Evolutionary conservation across 805 yeast species (phyloP), one percentile per base, ranked within the genome.

Genomic region (Yarrowia porcina): DNA sequence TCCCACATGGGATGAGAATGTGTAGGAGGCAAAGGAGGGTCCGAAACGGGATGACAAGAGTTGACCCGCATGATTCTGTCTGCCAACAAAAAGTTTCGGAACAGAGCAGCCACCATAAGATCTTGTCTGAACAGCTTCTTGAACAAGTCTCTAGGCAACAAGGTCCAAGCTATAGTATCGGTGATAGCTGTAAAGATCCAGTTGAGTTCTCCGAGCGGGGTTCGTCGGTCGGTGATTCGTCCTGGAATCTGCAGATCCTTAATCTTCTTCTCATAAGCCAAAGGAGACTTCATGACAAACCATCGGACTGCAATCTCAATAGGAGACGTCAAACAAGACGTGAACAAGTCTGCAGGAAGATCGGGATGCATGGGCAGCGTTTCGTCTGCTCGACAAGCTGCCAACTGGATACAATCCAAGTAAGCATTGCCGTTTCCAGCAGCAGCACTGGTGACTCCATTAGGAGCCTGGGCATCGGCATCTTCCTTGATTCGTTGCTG

Each of bases 151-250:
- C 97, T 80, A 3, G 96, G 90, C 36, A 94, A 75, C 2, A 92
- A 83, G 0, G 97, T 90, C 97, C 98, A 94, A 1, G 99, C 99
- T 60, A 94, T 93, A 0, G 98, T 93, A 73, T 94, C 99, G 3
- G 98, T 93, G 39, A 94, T 90, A 2, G 99, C 97, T 1, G 97
- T 94, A 75, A 93, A 94, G 33, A 94, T 93, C 97, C 98, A 94
- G 73, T 90, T 91, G 62, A 94, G 80, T 72, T 94, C 99, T 35
- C 99, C 99, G 45, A 94, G 76, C 0, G 98, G 97, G 0, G 98
- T 94, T 66, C 97, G 80, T 71, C 98, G 82, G 71, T 94, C 99
- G 2, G 97, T 89, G 50, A 91, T 77, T 66, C 88, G 86, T 1
- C 98, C 98, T 0, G 98, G 97, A 15, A 93, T 89, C 35, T 83